A percentile compares a stretch with the other conserved stretches of the same genome.
Evolutionary conservation across 78 protist genomes (phyloP).

Genomic region (Dictyostelium firmibasis): DNA sequence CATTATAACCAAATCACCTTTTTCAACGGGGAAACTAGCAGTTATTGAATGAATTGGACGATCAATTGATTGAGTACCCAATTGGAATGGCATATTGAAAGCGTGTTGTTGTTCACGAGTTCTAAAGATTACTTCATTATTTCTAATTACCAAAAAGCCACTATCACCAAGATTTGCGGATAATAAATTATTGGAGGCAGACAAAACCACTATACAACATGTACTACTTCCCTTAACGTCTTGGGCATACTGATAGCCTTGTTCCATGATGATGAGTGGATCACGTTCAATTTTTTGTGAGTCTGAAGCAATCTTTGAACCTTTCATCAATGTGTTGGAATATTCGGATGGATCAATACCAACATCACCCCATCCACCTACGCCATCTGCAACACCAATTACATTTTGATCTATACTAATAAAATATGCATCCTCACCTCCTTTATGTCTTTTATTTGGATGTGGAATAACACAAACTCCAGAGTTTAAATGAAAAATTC

Average conservation of each 20-base stretch:
- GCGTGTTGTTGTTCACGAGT: conserved; percentile 86
- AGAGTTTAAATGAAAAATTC: conserved; percentile 33
- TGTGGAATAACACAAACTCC: conserved; percentile 77
- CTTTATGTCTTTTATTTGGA: conserved; percentile 79
- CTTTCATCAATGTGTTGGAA: conserved; percentile 86
- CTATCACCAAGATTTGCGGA: conserved; percentile 90
- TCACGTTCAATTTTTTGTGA: not conserved
- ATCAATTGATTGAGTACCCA: conserved; percentile 82
- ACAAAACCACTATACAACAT: conserved; percentile 71
- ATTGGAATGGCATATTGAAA: conserved; percentile 89
- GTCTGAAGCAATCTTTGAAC: conserved; percentile 33
- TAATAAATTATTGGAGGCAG: conserved; percentile 7
- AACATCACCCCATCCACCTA: conserved; percentile 90
- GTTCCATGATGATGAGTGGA: conserved; percentile 49
- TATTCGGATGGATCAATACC: conserved; percentile 88
- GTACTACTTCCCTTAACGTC: conserved; percentile 86
- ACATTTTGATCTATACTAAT: conserved; percentile 26
- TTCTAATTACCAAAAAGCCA: conserved; percentile 79
- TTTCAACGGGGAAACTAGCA: conserved; percentile 44
- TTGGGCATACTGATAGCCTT: conserved; percentile 65
- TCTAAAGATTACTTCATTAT: conserved; percentile 40
- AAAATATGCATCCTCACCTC: conserved; percentile 81
- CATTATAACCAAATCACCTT: conserved; percentile 79
- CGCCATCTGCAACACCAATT: conserved; percentile 80
- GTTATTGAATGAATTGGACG: conserved; percentile 60